Percentiles rank a stretch among this genome's conserved stretches.
Conservation (phyloP, 768 basidiomycete species). For the Boletus rubescentipes region DNA sequence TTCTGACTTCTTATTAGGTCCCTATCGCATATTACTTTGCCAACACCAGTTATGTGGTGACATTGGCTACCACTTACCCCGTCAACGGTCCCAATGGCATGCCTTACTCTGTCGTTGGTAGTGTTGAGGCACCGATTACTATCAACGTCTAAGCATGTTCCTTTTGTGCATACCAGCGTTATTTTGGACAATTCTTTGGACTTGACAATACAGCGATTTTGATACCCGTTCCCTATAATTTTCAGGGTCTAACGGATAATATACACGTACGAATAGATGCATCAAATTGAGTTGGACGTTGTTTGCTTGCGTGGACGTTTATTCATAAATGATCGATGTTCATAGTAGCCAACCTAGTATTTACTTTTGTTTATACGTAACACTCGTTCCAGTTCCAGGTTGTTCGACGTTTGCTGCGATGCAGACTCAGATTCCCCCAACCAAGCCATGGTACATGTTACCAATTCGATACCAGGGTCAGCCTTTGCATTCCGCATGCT, state of each 20-base stretch:
- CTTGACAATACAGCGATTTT: neutral
- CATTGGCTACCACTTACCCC: slow-evolving; percentile 25
- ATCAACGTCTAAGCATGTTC: slow-evolving; percentile 12
- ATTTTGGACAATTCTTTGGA: neutral
- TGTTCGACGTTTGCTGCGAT: too few relatives aligned
- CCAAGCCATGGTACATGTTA: too few relatives aligned
- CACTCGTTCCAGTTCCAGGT: too few relatives aligned
- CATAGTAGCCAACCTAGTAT: too few relatives aligned
- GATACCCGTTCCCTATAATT: neutral
- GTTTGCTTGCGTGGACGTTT: too few relatives aligned
- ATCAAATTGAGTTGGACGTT: neutral
- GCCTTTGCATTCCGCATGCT: neutral
- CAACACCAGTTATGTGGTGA: slow-evolving; percentile 22
- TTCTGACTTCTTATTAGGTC: slow-evolving; percentile 19
- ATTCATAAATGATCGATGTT: too few relatives aligned
- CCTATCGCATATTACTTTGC: slow-evolving; percentile 24
- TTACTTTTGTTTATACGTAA: too few relatives aligned
- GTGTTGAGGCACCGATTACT: slow-evolving; percentile 14
- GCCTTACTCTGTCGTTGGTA: slow-evolving; percentile 24
- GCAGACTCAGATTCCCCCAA: too few relatives aligned
- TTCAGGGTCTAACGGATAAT: neutral
- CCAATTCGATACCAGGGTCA: too few relatives aligned
- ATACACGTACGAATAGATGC: neutral
- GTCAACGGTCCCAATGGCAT: slow-evolving; percentile 19
- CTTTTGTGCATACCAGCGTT: neutral